A percentile compares a stretch with the other conserved stretches of the same genome.
Conservation (phyloP, 202 grass and related monocot species). For the Dendrocalamus latiflorus region DNA sequence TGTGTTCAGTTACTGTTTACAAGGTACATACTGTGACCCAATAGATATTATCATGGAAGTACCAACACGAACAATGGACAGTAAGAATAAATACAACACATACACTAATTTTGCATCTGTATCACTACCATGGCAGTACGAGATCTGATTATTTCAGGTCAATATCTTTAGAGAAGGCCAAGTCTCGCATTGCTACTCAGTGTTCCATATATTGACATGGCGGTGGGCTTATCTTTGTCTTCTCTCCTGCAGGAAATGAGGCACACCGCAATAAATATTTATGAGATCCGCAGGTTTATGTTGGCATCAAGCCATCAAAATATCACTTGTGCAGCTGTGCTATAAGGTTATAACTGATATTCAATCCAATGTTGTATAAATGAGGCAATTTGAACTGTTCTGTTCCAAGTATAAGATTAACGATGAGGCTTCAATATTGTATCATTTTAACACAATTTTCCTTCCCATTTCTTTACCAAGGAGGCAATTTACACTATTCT, state of each 20-base stretch:
- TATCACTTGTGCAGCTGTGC: background rate
- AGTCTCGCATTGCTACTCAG: background rate
- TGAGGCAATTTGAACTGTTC: background rate
- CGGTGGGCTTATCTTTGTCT: constrained; percentile 57
- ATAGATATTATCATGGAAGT: background rate
- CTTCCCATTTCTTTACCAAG: background rate
- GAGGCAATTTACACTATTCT: background rate
- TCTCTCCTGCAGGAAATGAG: constrained; percentile 42
- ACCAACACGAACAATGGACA: background rate
- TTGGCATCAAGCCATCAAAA: background rate
- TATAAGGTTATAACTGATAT: background rate
- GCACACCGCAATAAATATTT: background rate
- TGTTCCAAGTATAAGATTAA: background rate
- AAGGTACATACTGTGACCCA: background rate
- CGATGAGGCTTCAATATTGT: background rate
- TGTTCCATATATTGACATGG: constrained; percentile 67
- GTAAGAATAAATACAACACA: constrained; percentile 28
- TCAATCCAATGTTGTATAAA: background rate
- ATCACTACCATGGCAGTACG: constrained; percentile 26
- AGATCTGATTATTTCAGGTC: constrained; percentile 35
- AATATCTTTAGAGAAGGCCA: constrained; percentile 41
- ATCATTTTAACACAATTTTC: background rate
- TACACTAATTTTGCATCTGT: background rate
- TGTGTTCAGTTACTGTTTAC: background rate
- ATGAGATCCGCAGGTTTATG: background rate